phyloP scores from a whole-genome alignment of 768 basidiomycete genomes.

The Galerina sulciceps region DNA sequence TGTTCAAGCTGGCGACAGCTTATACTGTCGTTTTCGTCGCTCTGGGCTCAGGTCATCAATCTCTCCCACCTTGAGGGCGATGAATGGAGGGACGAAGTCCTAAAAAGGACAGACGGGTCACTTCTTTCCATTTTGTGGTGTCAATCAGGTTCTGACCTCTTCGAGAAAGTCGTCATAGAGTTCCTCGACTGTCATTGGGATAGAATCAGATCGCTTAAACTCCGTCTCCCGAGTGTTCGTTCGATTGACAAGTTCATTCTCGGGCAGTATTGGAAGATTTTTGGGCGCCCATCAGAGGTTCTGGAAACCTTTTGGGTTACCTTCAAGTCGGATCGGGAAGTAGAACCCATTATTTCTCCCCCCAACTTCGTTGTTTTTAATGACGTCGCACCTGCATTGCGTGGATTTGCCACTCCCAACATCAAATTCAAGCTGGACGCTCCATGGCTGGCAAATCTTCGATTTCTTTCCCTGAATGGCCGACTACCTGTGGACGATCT shows the following conservation, averaged over 20 bases:
- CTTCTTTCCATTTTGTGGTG: not conserved
- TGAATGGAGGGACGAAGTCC: not conserved
- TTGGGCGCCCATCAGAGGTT: not conserved
- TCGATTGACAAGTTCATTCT: no score
- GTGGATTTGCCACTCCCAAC: not conserved
- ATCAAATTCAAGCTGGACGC: not conserved
- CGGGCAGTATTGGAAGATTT: no score
- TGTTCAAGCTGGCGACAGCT: not conserved
- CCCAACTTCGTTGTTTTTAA: not conserved
- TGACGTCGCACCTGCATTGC: not conserved
- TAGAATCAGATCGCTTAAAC: not conserved
- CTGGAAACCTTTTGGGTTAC: not conserved
- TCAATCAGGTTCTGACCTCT: not conserved
- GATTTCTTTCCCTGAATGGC: not conserved
- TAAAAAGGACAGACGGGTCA: not conserved
- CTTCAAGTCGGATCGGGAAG: not conserved
- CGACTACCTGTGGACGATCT: not conserved
- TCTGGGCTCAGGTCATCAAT: not conserved
- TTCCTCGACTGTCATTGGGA: not conserved
- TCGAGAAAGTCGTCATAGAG: no score
- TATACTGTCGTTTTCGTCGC: not conserved
- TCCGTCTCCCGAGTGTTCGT: not conserved
- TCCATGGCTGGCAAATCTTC: not conserved
- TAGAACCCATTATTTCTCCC: not conserved
- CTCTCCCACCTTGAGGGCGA: not conserved